Evolutionary conservation across 2,329 filamentous ascomycete species (phyloP).

Genomic region (Botryotinia globosa): DNA sequence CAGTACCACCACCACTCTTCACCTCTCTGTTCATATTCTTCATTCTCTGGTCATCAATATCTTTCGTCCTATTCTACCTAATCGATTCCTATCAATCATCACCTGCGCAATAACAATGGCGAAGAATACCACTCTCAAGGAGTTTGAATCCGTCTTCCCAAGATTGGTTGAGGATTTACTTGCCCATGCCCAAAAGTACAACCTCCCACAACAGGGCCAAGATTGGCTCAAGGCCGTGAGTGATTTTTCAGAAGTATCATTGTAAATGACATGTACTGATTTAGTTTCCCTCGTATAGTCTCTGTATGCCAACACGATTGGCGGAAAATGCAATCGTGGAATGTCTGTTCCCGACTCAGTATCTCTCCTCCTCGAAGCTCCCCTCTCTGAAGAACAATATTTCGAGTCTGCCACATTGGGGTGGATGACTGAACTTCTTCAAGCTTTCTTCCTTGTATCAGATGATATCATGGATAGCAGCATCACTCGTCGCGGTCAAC

Average conservation of each 20-base stretch:
- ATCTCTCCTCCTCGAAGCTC: slow-evolving; percentile 69
- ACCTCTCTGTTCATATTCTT: neutral
- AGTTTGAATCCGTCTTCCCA: slow-evolving; percentile 90
- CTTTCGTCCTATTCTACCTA: neutral
- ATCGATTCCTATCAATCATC: neutral
- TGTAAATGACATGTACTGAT: slow-evolving; percentile 17
- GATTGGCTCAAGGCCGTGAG: slow-evolving; percentile 70
- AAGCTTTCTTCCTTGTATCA: slow-evolving; percentile 97
- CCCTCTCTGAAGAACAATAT: slow-evolving; percentile 78
- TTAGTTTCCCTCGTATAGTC: slow-evolving; percentile 50
- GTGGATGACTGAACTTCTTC: slow-evolving; percentile 97
- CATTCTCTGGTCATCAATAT: slow-evolving; percentile 15
- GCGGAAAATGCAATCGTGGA: slow-evolving; percentile 98
- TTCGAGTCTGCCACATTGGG: slow-evolving; percentile 84
- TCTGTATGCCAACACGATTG: slow-evolving; percentile 80
- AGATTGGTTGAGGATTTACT: slow-evolving; percentile 80
- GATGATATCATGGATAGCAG: slow-evolving; percentile 98
- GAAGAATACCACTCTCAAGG: slow-evolving; percentile 72
- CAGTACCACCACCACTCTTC: neutral
- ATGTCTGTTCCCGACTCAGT: slow-evolving; percentile 95
- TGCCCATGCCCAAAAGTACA: slow-evolving; percentile 75
- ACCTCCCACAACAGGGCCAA: slow-evolving; percentile 74
- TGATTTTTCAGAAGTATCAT: neutral
- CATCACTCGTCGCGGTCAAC: slow-evolving; percentile 89
- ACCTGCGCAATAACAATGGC: slow-evolving; percentile 47